Evolutionary conservation across 805 yeast genomes (phyloP), one percentile per base, ranked within the genome.

Genomic region (Priceomyces medius): DNA sequence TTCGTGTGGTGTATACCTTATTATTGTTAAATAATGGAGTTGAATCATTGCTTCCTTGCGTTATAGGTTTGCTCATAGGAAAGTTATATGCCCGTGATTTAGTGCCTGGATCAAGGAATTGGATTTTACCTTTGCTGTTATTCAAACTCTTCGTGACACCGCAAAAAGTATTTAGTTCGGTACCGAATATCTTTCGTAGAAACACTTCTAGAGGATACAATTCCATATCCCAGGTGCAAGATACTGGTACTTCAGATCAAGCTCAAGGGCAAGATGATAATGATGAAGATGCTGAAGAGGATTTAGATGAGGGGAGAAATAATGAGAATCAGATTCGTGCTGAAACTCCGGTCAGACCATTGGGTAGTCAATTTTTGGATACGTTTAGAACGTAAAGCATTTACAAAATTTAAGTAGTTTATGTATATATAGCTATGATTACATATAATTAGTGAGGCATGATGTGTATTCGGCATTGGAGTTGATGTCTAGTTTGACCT

Each of bases 291-390:
- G 37, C 35, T 3, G 56, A 50, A 19, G 61, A 56, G 2, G 49
- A 41, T 6, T 55, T 57, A 10, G 66, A 61, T 32, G 68, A 59
- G 10, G 56, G 49, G 8, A 58, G 57, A 33, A 58, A 58, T 18
- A 51, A 50, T 33, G 58, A 48, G 20, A 46, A 47, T 14, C 61
- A 56, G 41, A 69, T 69, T 14, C 55, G 76, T 36, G 76, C 77
- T 7, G 85, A 78, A 43, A 80, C 81, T 13, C 86, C 86, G 0
- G 77, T 73, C 9, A 60, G 87, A 38, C 78, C 86, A 0, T 59
- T 82, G 26, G 80, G 84, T 2, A 68, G 76, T 17, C 86, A 80
- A 50, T 71, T 82, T 41, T 58, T 81, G 18, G 83, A 80, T 55
- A 76, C 83, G 0, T 80, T 81, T 49, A 68, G 83, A 53, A 62